Conservation (phyloP, 2,329 filamentous ascomycete species). For the Microdochium nivale region DNA sequence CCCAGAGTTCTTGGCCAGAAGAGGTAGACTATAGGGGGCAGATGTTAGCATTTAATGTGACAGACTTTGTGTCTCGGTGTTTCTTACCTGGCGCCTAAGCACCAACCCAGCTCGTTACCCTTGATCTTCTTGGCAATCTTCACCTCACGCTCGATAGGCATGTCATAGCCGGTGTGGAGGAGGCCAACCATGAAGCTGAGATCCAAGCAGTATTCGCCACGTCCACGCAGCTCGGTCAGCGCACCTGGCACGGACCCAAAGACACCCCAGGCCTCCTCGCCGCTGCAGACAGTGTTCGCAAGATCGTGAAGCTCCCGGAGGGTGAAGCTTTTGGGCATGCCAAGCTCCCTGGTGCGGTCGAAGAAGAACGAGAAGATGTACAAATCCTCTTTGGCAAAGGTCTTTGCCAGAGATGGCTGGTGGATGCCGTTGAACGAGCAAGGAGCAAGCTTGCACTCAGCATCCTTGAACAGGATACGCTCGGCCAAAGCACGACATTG, state of each 20-base stretch:
- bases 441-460: slow-evolving; percentile 71
- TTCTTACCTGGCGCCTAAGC: slow-evolving; percentile 83
- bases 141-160: slow-evolving; percentile 93
- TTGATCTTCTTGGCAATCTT: slow-evolving; percentile 99
- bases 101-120: slow-evolving; percentile 95
- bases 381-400: slow-evolving; percentile 82
- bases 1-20: slow-evolving; percentile 72
- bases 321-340: slow-evolving; percentile 98
- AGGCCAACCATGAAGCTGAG: slow-evolving; percentile 94
- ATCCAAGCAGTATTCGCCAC: slow-evolving; percentile 89
- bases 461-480: slow-evolving; percentile 83
- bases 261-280: slow-evolving; percentile 67
- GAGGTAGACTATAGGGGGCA: slow-evolving; percentile 56
- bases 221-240: slow-evolving; percentile 66
- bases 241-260: slow-evolving; percentile 73
- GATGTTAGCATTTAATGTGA: slow-evolving; percentile 23
- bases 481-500: slow-evolving; percentile 89
- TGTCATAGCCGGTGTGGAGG: slow-evolving; percentile 92
- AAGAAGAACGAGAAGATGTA: slow-evolving; percentile 98
- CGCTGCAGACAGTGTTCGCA: slow-evolving; percentile 74
- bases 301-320: slow-evolving; percentile 83
- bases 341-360: slow-evolving; percentile 85
- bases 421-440: slow-evolving; percentile 98
- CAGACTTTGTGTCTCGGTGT: background rate
- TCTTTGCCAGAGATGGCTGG: slow-evolving; percentile 86